A percentile compares a stretch with the other conserved stretches of the same genome.
Evolutionary conservation across 2,329 filamentous ascomycete species (phyloP).

Genomic region (Xylariaceae sp.): DNA sequence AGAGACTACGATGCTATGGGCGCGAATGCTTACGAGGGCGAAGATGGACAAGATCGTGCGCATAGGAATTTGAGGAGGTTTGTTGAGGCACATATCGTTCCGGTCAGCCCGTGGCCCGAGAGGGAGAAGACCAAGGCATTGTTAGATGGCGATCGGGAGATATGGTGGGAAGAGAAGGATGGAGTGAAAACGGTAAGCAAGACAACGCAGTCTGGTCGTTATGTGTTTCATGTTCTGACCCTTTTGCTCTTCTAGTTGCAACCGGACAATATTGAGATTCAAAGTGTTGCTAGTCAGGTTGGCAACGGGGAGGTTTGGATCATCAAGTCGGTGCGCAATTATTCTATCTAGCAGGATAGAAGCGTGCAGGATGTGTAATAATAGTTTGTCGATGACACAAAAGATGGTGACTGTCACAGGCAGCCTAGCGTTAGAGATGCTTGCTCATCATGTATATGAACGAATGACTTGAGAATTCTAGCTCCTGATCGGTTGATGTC

Average conservation of each 20-base stretch:
- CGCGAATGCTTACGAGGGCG: conserved; percentile 69
- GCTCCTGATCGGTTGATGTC: no score
- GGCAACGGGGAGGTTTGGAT: conserved; percentile 90
- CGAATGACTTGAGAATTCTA: no score
- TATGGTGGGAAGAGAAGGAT: conserved; percentile 79
- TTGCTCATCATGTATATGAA: no score
- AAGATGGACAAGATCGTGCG: conserved; percentile 71
- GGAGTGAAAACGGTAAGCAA: conserved; percentile 61
- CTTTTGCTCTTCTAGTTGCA: conserved; percentile 54
- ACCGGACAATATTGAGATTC: conserved; percentile 76
- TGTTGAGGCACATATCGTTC: conserved; percentile 80
- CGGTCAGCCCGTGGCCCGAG: conserved; percentile 70
- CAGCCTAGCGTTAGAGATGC: no score
- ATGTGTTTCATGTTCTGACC: background rate
- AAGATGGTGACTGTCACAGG: no score
- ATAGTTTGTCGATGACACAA: no score
- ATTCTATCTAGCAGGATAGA: conserved; percentile 24
- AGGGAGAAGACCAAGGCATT: conserved; percentile 62
- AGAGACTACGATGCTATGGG: conserved; percentile 67
- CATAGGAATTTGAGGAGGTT: conserved; percentile 73
- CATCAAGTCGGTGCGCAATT: conserved; percentile 50
- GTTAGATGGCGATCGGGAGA: conserved; percentile 56
- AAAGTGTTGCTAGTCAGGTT: conserved; percentile 68
- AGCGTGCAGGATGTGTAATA: background rate
- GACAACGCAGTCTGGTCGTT: conserved; percentile 8